Evolutionary conservation across 1,284 basidiomycete species (phyloP).

Genomic region (Ustilago hordei): DNA sequence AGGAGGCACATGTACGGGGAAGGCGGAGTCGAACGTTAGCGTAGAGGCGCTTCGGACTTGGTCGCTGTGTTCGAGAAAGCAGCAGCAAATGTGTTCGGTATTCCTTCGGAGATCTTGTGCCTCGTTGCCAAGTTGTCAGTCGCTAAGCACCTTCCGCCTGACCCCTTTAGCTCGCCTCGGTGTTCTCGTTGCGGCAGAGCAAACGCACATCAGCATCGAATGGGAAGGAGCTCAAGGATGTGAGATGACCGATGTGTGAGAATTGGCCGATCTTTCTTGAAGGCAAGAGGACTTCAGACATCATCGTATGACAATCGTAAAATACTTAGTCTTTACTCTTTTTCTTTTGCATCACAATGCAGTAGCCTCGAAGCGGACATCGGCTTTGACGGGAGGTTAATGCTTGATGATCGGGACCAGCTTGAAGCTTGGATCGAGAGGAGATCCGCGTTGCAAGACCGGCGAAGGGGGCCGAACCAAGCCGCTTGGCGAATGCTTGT

Average conservation of each 20-base stretch:
- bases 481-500: not conserved
- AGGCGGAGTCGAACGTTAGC: conserved; percentile 1
- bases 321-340: not conserved
- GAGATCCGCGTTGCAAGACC: not conserved
- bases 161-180: not conserved
- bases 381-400: conserved; percentile 2
- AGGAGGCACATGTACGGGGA: not conserved
- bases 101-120: not conserved
- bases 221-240: not conserved
- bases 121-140: no score
- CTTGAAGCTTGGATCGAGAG: not conserved
- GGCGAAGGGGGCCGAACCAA: not conserved
- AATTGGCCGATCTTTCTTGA: not conserved
- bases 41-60: not conserved
- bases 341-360: not conserved
- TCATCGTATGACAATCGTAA: not conserved
- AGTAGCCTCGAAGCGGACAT: not conserved
- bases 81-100: not conserved
- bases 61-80: not conserved
- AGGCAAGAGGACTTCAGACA: not conserved
- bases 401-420: not conserved
- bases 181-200: not conserved
- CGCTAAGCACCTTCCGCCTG: conserved; percentile 1
- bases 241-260: not conserved
- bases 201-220: not conserved